Percentiles rank a stretch among this genome's conserved stretches.
Evolutionary conservation across 768 basidiomycete species (phyloP).

Genomic region (Mycena leptocephala): DNA sequence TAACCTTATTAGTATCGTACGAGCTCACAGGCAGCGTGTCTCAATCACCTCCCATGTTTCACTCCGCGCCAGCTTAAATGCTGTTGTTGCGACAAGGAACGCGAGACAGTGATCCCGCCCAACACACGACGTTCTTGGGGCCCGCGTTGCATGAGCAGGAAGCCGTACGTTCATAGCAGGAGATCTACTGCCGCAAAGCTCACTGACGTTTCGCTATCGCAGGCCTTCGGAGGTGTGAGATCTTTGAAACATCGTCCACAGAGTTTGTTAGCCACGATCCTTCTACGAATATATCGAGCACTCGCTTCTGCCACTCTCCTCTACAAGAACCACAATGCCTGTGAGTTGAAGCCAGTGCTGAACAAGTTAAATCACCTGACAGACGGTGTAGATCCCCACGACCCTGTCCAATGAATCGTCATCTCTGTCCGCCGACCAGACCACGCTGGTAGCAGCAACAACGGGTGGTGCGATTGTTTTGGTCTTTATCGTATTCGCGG

Average conservation of each 20-base stretch:
- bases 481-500: slow-evolving; percentile 25
- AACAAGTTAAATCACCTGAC: neutral
- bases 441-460: slow-evolving; percentile 13
- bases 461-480: slow-evolving; percentile 28
- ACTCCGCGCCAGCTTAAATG: slow-evolving; percentile 26
- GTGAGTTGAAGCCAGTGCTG: neutral
- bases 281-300: neutral
- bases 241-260: neutral
- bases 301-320: neutral
- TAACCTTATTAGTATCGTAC: slow-evolving; percentile 35
- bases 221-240: slow-evolving; percentile 12
- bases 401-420: slow-evolving; percentile 3
- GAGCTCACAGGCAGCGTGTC: slow-evolving; percentile 22
- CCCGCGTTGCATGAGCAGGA: slow-evolving; percentile 3
- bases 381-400: slow-evolving; percentile 18
- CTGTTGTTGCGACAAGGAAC: neutral
- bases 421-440: neutral
- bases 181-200: neutral
- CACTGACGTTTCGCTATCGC: neutral
- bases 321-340: slow-evolving; percentile 1
- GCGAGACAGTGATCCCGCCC: neutral
- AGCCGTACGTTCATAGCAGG: neutral
- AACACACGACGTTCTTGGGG: neutral
- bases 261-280: slow-evolving; percentile 2
- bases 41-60: slow-evolving; percentile 27